phyloP scores from a whole-genome alignment of 2,329 filamentous ascomycete genomes.

The Botrytis sinoallii region DNA sequence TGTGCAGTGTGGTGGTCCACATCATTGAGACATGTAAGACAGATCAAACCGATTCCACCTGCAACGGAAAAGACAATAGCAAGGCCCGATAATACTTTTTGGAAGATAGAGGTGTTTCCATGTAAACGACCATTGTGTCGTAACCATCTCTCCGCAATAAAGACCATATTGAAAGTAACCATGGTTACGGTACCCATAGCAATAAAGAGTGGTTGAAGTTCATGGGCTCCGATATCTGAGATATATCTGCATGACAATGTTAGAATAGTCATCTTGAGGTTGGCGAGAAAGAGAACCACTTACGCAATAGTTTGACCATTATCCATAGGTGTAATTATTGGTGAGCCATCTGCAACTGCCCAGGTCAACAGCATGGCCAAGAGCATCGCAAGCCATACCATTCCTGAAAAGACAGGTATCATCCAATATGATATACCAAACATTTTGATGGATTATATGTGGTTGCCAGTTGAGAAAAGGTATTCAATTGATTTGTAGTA shows the following conservation, averaged over 20 bases:
- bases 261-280: not conserved
- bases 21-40: slow-evolving; percentile 81
- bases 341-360: slow-evolving; percentile 50
- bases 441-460: slow-evolving; percentile 8
- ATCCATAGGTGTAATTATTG: slow-evolving; percentile 59
- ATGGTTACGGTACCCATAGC: slow-evolving; percentile 66
- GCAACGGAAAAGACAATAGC: slow-evolving; percentile 66
- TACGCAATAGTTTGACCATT: slow-evolving; percentile 49
- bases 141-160: slow-evolving; percentile 78
- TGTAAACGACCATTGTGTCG: slow-evolving; percentile 75
- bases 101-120: slow-evolving; percentile 60
- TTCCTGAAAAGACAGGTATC: slow-evolving; percentile 27
- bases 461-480: not conserved
- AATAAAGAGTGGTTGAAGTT: slow-evolving; percentile 74
- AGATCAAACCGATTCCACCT: slow-evolving; percentile 74
- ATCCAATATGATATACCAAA: slow-evolving; percentile 20
- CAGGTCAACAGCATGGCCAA: slow-evolving; percentile 47
- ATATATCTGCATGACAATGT: slow-evolving; percentile 59
- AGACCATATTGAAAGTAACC: slow-evolving; percentile 73
- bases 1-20: slow-evolving; percentile 62
- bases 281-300: slow-evolving; percentile 35
- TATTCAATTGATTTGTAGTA: too few species aligned
- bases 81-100: slow-evolving; percentile 60
- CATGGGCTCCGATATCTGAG: slow-evolving; percentile 58
- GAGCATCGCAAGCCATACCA: slow-evolving; percentile 30